phyloP scores from a whole-genome alignment of 1,284 basidiomycete genomes.

The Coniferiporia sulphurascens region DNA sequence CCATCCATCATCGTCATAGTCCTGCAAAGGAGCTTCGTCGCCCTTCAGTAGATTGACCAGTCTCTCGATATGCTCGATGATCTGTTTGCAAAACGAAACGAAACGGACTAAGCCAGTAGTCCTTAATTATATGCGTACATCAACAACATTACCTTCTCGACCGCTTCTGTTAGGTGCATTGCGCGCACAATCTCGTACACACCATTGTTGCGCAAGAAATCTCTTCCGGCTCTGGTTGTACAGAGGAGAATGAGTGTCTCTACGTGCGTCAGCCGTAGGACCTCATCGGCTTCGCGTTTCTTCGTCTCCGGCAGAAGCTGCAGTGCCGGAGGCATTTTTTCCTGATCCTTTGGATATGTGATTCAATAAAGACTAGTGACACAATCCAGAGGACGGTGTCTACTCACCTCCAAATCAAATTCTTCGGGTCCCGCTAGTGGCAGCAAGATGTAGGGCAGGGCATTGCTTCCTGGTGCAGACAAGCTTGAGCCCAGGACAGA shows the following conservation, averaged over 20 bases:
- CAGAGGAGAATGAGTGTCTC: constrained; percentile 89
- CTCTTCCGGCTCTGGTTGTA: constrained; percentile 84
- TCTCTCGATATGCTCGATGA: constrained; percentile 50
- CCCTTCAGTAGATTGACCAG: constrained; percentile 48
- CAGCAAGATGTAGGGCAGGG: constrained; percentile 78
- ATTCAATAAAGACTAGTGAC: not conserved
- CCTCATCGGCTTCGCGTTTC: constrained; percentile 76
- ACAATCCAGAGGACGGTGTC: not conserved
- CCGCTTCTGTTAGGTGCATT: constrained; percentile 76
- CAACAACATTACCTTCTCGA: constrained; percentile 55
- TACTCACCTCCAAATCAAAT: constrained; percentile 76
- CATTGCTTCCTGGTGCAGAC: constrained; percentile 74
- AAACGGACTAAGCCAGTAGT: constrained; percentile 1
- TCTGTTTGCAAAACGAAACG: constrained; percentile 27
- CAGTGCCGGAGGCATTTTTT: constrained; percentile 76
- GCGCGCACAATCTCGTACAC: constrained; percentile 85
- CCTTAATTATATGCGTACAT: not conserved
- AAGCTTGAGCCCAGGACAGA: constrained; percentile 50
- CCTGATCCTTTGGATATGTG: constrained; percentile 68
- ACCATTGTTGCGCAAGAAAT: constrained; percentile 75
- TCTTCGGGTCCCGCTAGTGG: constrained; percentile 95
- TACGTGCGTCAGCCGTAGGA: constrained; percentile 79
- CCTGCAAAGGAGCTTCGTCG: constrained; percentile 29
- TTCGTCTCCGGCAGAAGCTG: constrained; percentile 89
- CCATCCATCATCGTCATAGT: constrained; percentile 9